Evolutionary conservation across 2,329 filamentous ascomycete genomes (phyloP).

Genomic region (Hymenoscyphus repandus): DNA sequence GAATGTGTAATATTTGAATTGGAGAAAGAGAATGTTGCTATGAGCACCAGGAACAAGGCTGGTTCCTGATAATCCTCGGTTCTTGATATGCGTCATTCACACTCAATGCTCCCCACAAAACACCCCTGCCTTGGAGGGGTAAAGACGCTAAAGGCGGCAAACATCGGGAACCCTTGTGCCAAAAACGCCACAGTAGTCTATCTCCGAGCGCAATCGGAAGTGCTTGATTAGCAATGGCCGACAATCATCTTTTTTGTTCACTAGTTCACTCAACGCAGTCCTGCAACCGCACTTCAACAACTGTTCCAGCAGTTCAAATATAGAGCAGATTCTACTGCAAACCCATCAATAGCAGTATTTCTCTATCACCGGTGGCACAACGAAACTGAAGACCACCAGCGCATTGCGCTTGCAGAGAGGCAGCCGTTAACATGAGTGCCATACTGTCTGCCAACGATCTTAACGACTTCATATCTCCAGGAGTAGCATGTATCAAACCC

Average conservation of each 20-base stretch:
- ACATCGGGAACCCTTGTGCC: too few species aligned
- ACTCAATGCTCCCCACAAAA: too few species aligned
- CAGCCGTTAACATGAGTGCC: constrained; percentile 66
- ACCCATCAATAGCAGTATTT: too few species aligned
- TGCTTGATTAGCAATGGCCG: constrained; percentile 8
- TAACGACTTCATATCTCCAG: constrained; percentile 98
- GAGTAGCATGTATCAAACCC: constrained; percentile 96
- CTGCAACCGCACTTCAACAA: neutral
- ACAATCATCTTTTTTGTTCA: neutral
- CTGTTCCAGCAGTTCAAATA: neutral
- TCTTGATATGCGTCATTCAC: too few species aligned
- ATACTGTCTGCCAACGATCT: constrained; percentile 95
- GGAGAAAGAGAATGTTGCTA: too few species aligned
- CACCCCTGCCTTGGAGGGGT: too few species aligned
- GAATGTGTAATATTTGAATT: too few species aligned
- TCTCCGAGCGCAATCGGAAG: constrained; percentile 9
- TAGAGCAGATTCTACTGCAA: too few species aligned
- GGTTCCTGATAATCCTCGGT: too few species aligned
- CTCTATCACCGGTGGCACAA: too few species aligned
- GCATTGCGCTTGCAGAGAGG: constrained; percentile 16
- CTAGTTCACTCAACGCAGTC: neutral
- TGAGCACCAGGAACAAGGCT: too few species aligned
- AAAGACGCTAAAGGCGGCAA: too few species aligned
- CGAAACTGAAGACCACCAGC: constrained; percentile 6
- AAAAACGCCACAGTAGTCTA: neutral